These are phyloP conservation scores for Amanita rubescens DNA, from an alignment of 768 basidiomycete genomes.

Conservation along the genomic window DNA sequence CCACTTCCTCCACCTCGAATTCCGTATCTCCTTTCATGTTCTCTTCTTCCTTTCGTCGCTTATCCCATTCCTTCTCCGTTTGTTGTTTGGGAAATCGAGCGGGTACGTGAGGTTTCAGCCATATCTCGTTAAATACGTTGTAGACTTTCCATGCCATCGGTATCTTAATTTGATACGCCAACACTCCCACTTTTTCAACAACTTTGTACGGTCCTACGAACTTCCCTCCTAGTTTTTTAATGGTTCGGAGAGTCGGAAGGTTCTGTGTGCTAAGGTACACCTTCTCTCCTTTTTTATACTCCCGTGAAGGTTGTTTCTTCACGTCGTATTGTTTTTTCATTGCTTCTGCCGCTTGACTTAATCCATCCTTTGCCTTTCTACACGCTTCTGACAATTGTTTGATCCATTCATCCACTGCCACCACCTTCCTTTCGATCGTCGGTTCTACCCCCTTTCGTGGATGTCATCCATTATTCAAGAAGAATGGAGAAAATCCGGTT, in stretches of 20 bases:
- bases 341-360: not conserved
- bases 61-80: not conserved
- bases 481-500: constrained; percentile 12
- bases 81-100: not conserved
- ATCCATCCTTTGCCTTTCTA: not conserved
- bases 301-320: not conserved
- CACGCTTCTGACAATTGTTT: not conserved
- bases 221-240: not conserved
- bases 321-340: not conserved
- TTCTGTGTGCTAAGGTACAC: not conserved
- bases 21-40: not conserved
- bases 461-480: constrained; percentile 22
- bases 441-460: constrained; percentile 6
- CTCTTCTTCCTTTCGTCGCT: too few species aligned
- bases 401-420: too few species aligned
- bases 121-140: not conserved
- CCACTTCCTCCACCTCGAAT: not conserved
- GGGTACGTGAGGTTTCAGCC: not conserved
- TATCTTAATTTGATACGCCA: not conserved
- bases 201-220: not conserved
- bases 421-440: too few species aligned
- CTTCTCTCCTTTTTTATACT: not conserved
- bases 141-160: not conserved
- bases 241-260: not conserved
- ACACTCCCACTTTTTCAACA: not conserved